Evolutionary conservation across 345 rosid species (phyloP).

Genomic region (Eucalyptus tenuipes): DNA sequence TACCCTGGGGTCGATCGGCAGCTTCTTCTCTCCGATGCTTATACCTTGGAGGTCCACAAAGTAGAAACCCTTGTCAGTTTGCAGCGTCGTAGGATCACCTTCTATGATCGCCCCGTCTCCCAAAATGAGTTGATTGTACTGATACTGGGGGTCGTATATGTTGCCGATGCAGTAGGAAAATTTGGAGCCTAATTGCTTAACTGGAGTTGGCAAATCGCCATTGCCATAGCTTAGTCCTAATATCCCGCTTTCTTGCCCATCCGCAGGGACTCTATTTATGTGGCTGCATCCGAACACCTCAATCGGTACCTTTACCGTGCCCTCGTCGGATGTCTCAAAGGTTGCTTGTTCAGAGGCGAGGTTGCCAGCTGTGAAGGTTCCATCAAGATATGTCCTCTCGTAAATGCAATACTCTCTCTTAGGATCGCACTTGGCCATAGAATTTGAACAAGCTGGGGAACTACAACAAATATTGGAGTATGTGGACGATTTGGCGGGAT

Average conservation of each 20-base stretch:
- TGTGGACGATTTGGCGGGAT: background rate
- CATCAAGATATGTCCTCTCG: background rate
- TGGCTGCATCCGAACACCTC: background rate
- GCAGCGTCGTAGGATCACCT: background rate
- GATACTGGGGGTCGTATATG: background rate
- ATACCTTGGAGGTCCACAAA: background rate
- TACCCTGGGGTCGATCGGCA: background rate
- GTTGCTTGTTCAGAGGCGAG: background rate
- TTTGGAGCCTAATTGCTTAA: background rate
- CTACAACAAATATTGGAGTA: background rate
- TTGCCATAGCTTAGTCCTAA: background rate
- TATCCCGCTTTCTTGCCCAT: background rate
- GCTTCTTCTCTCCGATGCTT: constrained; percentile 2
- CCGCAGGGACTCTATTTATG: background rate
- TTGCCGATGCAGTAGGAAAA: background rate
- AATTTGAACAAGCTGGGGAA: background rate
- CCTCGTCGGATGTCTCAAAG: background rate
- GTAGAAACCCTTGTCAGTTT: background rate
- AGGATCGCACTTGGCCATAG: background rate
- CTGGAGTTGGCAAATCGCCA: background rate
- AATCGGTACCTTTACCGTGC: background rate
- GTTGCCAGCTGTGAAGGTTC: background rate
- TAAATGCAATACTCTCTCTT: background rate
- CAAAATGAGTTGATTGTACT: background rate
- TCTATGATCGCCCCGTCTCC: background rate